phyloP scores from a whole-genome alignment of 1,284 basidiomycete genomes.

The Kwoniella shivajii region DNA sequence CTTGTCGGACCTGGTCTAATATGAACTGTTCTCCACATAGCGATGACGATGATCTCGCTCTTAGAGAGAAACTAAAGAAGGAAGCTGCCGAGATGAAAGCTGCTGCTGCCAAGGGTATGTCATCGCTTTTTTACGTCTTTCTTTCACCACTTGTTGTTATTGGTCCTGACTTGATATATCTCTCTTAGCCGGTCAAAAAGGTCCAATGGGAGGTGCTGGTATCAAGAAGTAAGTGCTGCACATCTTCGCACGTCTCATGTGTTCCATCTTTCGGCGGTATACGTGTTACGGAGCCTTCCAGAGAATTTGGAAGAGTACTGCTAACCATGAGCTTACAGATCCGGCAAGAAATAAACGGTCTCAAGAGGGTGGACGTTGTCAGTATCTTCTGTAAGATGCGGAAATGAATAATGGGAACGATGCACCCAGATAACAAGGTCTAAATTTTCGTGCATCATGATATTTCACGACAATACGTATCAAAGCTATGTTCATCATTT shows the following conservation, averaged over 20 bases:
- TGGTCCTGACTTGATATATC: too few species aligned
- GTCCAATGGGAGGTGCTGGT: slow-evolving; percentile 42
- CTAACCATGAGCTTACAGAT: slow-evolving; percentile 10
- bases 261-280: neutral
- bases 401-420: neutral
- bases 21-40: neutral
- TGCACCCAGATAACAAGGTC: too few species aligned
- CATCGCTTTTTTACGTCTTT: neutral
- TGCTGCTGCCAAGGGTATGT: slow-evolving; percentile 38
- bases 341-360: slow-evolving; percentile 30
- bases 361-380: neutral
- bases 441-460: too few species aligned
- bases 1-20: neutral
- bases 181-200: slow-evolving; percentile 38
- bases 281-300: neutral
- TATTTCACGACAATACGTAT: too few species aligned
- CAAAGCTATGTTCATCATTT: too few species aligned
- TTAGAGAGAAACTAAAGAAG: slow-evolving; percentile 37
- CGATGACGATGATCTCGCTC: slow-evolving; percentile 45
- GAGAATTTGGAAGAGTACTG: neutral
- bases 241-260: neutral
- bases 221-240: slow-evolving; percentile 46
- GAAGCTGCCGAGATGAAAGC: slow-evolving; percentile 43
- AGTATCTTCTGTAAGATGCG: neutral
- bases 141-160: too few species aligned